Conservation (phyloP, 2,329 filamentous ascomycete species). For the Pseudonectria buxi region DNA sequence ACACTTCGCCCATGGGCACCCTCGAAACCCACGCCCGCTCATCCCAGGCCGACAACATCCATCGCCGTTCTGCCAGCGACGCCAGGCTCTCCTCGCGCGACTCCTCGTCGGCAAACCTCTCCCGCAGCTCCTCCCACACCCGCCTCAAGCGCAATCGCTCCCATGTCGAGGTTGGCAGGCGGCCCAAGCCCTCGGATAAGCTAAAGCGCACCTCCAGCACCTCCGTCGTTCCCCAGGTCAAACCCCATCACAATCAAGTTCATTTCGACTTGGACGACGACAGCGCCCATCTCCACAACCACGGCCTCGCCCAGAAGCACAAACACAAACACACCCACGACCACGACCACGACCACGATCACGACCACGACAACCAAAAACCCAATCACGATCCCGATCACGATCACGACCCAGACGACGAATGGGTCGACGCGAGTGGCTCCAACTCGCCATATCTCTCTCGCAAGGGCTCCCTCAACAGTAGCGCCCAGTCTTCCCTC, state of each 20-base stretch:
- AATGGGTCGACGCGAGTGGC: conserved; percentile 61
- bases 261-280: conserved; percentile 57
- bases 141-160: conserved; percentile 56
- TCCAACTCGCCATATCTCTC: conserved; percentile 53
- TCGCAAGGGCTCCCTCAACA: conserved; percentile 41
- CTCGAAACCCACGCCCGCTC: conserved; percentile 22
- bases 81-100: conserved; percentile 40
- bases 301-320: conserved; percentile 8
- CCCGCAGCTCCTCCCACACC: conserved; percentile 48
- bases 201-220: conserved; percentile 49
- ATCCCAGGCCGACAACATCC: conserved; percentile 23
- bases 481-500: conserved; percentile 42
- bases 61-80: conserved; percentile 46
- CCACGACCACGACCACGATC: conserved; percentile 43
- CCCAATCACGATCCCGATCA: conserved; percentile 59
- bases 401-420: conserved; percentile 48
- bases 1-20: conserved; percentile 30
- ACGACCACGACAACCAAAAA: conserved; percentile 40
- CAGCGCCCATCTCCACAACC: conserved; percentile 16
- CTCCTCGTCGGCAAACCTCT: conserved; percentile 37
- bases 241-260: conserved; percentile 43
- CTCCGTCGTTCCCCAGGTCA: conserved; percentile 39
- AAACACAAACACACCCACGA: conserved; percentile 10
- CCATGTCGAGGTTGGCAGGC: conserved; percentile 48
- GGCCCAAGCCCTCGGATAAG: conserved; percentile 43